phyloP scores from a whole-genome alignment of 139 green algal genomes.

The Protoeuglena noctilucae region DNA sequence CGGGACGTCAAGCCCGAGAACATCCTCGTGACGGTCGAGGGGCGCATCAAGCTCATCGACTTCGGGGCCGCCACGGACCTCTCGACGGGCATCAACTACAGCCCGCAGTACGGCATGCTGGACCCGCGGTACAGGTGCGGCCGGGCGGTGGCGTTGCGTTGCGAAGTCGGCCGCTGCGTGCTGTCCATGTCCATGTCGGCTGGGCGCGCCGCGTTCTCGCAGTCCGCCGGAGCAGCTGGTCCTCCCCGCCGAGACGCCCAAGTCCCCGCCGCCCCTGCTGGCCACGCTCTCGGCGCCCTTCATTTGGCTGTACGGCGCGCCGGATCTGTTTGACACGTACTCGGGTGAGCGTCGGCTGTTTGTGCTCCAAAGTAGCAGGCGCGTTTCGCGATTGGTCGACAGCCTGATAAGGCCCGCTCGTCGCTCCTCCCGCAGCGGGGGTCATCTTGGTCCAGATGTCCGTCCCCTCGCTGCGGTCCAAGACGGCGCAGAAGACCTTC shows the following conservation, averaged over 20 bases:
- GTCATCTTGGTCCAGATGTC: constrained; percentile 21
- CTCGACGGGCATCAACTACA: constrained; percentile 85
- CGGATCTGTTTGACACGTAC: constrained; percentile 82
- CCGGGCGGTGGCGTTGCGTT: neutral
- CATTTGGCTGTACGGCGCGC: constrained; percentile 54
- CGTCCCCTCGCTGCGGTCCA: constrained; percentile 52
- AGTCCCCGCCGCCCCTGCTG: constrained; percentile 37
- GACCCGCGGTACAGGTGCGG: constrained; percentile 58
- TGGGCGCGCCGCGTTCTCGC: too few relatives aligned
- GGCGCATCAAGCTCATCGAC: constrained; percentile 78
- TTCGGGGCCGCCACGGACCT: constrained; percentile 81
- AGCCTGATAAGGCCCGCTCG: too few relatives aligned
- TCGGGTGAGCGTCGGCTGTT: constrained; percentile 29
- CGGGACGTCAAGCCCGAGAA: constrained; percentile 79
- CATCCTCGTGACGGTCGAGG: constrained; percentile 56
- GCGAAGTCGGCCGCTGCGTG: too few relatives aligned
- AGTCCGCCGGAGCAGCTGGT: constrained; percentile 76
- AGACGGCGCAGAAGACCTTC: constrained; percentile 24
- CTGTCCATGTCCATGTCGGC: too few relatives aligned
- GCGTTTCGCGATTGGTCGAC: neutral
- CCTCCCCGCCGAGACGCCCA: constrained; percentile 47
- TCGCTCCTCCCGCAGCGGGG: constrained; percentile 11
- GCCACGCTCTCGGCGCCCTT: constrained; percentile 54
- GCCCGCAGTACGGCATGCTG: constrained; percentile 70
- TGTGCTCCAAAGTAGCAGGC: constrained; percentile 38